Conservation (phyloP, 345 rosid species). For the Noccaea bulbosa region DNA sequence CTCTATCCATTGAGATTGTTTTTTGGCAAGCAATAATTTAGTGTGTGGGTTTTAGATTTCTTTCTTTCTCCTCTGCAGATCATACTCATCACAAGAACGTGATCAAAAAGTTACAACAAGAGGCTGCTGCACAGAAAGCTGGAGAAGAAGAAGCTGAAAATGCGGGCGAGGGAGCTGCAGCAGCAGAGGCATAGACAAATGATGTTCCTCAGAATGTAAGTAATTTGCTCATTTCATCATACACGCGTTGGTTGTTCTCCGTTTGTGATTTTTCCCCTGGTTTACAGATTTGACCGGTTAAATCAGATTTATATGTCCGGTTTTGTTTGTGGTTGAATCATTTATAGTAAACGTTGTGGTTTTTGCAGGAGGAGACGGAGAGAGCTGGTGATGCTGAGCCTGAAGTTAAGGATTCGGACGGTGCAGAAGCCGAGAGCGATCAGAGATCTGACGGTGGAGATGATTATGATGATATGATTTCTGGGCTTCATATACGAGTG, state of each 20-base stretch:
- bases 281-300: too few relatives aligned
- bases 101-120: conserved; percentile 60
- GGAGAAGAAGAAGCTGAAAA: conserved; percentile 43
- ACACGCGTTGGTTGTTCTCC: too few relatives aligned
- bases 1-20: neutral
- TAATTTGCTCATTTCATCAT: neutral
- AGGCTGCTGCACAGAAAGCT: conserved; percentile 49
- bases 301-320: too few relatives aligned
- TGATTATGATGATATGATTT: neutral
- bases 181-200: conserved; percentile 36
- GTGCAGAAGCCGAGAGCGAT: conserved; percentile 17
- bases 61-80: conserved; percentile 47
- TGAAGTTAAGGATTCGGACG: neutral
- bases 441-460: conserved; percentile 33
- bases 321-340: too few relatives aligned
- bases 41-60: too few relatives aligned
- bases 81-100: conserved; percentile 61
- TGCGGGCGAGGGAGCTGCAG: conserved; percentile 31
- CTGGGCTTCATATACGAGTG: conserved; percentile 4
- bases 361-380: too few relatives aligned
- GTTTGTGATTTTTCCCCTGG: too few relatives aligned
- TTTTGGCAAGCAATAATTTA: neutral
- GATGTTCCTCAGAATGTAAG: conserved; percentile 40
- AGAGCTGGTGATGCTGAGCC: conserved; percentile 8
- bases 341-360: too few relatives aligned